phyloP scores from a whole-genome alignment of 2,329 filamentous ascomycete genomes.

The Alternaria brassicae region DNA sequence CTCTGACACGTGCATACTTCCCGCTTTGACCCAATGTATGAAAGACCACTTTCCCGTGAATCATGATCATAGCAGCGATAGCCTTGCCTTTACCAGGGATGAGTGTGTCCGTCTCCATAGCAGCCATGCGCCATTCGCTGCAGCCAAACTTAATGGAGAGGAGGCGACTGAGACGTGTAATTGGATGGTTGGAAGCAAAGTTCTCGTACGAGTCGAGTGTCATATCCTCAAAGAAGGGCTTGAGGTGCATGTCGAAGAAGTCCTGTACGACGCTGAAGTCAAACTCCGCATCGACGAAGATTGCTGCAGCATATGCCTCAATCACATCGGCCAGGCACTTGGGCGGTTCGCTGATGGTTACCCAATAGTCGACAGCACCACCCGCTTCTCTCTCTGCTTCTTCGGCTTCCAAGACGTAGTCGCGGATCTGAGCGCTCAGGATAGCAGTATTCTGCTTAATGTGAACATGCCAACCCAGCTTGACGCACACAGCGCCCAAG shows the following conservation, averaged over 20 bases:
- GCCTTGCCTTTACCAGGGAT: conserved; percentile 52
- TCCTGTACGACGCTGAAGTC: conserved; percentile 73
- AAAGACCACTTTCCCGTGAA: conserved; percentile 75
- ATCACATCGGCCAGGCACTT: conserved; percentile 86
- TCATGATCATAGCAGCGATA: conserved; percentile 74
- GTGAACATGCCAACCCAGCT: conserved; percentile 78
- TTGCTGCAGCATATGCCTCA: conserved; percentile 85
- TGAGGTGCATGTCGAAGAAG: conserved; percentile 80
- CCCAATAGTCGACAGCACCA: conserved; percentile 73
- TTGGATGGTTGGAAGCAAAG: conserved; percentile 86
- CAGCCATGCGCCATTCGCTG: conserved; percentile 58
- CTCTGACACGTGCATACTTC: conserved; percentile 75
- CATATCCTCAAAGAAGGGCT: conserved; percentile 85
- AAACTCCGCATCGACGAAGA: conserved; percentile 89
- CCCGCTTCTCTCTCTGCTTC: conserved; percentile 59
- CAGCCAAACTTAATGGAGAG: conserved; percentile 73
- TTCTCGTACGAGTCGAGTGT: conserved; percentile 73
- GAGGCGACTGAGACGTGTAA: conserved; percentile 70
- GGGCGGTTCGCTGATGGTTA: conserved; percentile 64
- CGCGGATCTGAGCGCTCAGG: conserved; percentile 59
- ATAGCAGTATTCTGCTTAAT: conserved; percentile 63
- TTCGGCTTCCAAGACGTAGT: conserved; percentile 65
- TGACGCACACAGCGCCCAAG: conserved; percentile 79
- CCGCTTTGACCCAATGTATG: conserved; percentile 68
- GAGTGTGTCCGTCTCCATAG: conserved; percentile 52